Evolutionary conservation across 2,329 filamentous ascomycete genomes (phyloP).

Genomic region (Aspergillus sp.): DNA sequence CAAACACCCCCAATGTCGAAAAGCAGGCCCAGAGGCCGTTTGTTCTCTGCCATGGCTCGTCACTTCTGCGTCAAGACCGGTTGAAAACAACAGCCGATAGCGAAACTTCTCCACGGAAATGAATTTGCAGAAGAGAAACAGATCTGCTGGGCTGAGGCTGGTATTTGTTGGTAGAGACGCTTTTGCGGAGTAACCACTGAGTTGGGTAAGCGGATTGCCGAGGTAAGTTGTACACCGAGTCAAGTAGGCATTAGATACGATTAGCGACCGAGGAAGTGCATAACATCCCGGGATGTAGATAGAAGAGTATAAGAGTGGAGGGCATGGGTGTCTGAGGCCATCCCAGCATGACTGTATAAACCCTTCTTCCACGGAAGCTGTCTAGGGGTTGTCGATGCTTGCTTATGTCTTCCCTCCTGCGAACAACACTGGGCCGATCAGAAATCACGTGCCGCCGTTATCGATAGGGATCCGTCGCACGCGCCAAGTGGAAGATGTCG

Average conservation of each 20-base stretch:
- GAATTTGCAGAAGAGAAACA: conserved; percentile 1
- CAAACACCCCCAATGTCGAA: conserved; percentile 98
- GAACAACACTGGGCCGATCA: no score
- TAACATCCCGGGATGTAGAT: background rate
- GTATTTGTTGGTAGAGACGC: background rate
- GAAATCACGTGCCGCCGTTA: conserved; percentile 16
- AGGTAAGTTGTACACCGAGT: conserved; percentile 17
- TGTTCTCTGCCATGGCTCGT: conserved; percentile 37
- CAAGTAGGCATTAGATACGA: background rate
- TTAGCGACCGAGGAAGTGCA: conserved; percentile 3
- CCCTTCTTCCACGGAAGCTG: no score
- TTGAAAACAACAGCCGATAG: no score
- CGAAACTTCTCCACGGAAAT: background rate
- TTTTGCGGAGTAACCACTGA: conserved; percentile 10
- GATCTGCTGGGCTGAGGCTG: background rate
- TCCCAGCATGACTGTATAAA: no score
- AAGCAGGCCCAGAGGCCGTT: conserved; percentile 68
- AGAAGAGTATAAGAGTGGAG: no score
- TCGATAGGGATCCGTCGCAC: conserved; percentile 4
- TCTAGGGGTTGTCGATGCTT: no score
- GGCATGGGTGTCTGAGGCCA: no score
- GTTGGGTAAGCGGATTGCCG: conserved; percentile 21
- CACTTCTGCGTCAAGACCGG: background rate
- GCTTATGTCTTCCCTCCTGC: no score
- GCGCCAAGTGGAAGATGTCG: background rate